These are phyloP conservation scores for Kwoniella sp. DNA, from an alignment of 768 basidiomycete species.

Conservation along the genomic window DNA sequence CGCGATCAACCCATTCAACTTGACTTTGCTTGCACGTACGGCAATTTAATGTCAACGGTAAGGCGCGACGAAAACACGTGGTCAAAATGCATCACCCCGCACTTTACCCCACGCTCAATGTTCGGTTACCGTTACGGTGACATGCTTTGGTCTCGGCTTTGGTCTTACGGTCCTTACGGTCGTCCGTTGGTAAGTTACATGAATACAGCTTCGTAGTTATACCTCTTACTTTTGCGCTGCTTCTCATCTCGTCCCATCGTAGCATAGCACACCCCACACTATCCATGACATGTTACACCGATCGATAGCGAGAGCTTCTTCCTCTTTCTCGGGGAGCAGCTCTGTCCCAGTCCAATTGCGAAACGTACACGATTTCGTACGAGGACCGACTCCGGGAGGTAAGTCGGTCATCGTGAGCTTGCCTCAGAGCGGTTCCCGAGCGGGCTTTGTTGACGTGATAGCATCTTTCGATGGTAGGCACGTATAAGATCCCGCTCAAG, in stretches of 20 bases:
- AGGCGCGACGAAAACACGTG: neutral
- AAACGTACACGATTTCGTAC: slow-evolving; percentile 44
- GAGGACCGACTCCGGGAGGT: slow-evolving; percentile 41
- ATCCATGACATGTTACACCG: slow-evolving; percentile 15
- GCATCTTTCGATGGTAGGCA: slow-evolving; percentile 14
- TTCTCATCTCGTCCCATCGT: neutral
- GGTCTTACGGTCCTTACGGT: too few relatives aligned
- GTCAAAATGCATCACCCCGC: neutral
- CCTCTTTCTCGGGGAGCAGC: neutral
- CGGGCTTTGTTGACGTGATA: slow-evolving; percentile 48
- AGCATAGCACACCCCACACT: neutral
- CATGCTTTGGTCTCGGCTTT: neutral
- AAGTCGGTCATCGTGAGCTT: slow-evolving; percentile 7
- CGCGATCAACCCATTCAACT: neutral
- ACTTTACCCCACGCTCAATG: slow-evolving; percentile 15
- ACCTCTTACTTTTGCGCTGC: neutral
- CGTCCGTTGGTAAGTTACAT: too few relatives aligned
- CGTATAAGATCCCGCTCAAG: slow-evolving; percentile 44
- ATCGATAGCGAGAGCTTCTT: slow-evolving; percentile 9
- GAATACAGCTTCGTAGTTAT: too few relatives aligned
- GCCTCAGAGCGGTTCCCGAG: slow-evolving; percentile 59
- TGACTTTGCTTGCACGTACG: too few relatives aligned
- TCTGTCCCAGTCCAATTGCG: neutral
- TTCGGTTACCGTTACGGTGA: neutral
- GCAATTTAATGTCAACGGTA: neutral